phyloP scores from a whole-genome alignment of 2,329 filamentous ascomycete species.

The Colletotrichum tropicale region DNA sequence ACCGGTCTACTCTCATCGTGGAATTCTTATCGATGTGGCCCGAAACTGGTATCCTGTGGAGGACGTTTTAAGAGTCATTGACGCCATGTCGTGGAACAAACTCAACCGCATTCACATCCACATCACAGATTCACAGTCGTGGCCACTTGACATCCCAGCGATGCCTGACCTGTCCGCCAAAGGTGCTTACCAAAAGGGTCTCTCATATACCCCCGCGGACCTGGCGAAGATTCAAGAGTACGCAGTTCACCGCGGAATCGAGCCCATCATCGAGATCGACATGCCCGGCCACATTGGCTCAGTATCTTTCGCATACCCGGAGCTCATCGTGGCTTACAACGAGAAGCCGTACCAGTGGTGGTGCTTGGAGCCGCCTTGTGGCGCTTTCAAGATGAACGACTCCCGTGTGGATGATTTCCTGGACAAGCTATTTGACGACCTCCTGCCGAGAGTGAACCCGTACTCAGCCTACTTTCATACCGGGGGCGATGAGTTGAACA shows the following conservation, averaged over 20 bases:
- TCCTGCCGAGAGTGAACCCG: conserved; percentile 73
- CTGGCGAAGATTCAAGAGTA: conserved; percentile 73
- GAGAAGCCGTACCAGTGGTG: conserved; percentile 61
- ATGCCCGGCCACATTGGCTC: conserved; percentile 80
- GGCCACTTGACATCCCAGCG: conserved; percentile 81
- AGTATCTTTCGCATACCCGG: conserved; percentile 70
- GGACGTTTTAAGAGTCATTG: conserved; percentile 76
- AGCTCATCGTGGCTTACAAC: conserved; percentile 71
- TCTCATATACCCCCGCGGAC: conserved; percentile 71
- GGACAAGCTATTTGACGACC: conserved; percentile 73
- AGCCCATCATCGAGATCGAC: conserved; percentile 79
- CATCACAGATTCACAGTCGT: conserved; percentile 82
- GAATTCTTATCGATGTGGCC: conserved; percentile 79
- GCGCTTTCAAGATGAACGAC: conserved; percentile 78
- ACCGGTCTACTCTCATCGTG: conserved; percentile 78
- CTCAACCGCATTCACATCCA: conserved; percentile 84
- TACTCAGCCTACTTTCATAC: conserved; percentile 83
- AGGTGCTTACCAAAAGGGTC: conserved; percentile 72
- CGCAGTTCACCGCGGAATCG: conserved; percentile 70
- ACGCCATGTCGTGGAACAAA: conserved; percentile 79
- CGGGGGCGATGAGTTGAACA: conserved; percentile 87
- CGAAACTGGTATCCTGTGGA: conserved; percentile 72
- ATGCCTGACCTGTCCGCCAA: conserved; percentile 74
- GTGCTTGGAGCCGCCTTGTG: conserved; percentile 68
- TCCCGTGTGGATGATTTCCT: conserved; percentile 73